These are phyloP conservation scores for Cordyceps fumosorosea DNA, from an alignment of 2,329 filamentous ascomycete species.

Conservation along the genomic window DNA sequence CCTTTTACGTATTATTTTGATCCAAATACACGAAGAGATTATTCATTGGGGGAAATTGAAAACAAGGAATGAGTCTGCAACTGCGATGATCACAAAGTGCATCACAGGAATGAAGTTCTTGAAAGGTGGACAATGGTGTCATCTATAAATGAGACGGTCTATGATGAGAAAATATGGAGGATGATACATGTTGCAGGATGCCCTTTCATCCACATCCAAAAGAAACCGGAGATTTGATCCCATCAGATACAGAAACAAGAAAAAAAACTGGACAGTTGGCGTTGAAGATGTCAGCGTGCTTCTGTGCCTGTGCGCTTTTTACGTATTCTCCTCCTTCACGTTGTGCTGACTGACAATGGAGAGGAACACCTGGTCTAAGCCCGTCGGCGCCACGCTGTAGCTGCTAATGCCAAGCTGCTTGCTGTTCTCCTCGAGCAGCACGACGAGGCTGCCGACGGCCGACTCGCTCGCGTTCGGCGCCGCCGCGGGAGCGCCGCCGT, in stretches of 20 bases:
- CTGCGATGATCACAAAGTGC: not conserved
- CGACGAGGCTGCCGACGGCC: conserved; percentile 63
- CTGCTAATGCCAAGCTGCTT: conserved; percentile 67
- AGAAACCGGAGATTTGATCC: too few relatives aligned
- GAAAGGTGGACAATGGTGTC: too few relatives aligned
- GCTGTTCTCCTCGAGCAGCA: conserved; percentile 65
- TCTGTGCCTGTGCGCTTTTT: not conserved
- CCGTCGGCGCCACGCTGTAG: conserved; percentile 81
- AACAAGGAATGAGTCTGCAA: not conserved
- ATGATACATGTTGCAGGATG: too few relatives aligned
- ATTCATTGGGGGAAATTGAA: not conserved
- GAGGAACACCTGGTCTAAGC: conserved; percentile 85
- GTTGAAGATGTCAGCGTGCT: too few relatives aligned
- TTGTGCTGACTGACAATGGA: conserved; percentile 76
- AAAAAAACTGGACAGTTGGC: not conserved
- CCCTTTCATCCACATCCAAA: too few relatives aligned
- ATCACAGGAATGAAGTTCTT: too few relatives aligned
- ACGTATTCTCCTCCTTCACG: conserved; percentile 61
- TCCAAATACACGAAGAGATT: conserved; percentile 8
- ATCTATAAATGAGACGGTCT: too few relatives aligned
- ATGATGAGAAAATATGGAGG: too few relatives aligned
- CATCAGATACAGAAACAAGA: not conserved
- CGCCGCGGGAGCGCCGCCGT: not conserved
- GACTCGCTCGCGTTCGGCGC: conserved; percentile 27
- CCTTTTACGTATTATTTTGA: conserved; percentile 2